Base-by-base conservation (phyloP, 164 flowering plant genomes). In the Macadamia integrifolia region DNA sequence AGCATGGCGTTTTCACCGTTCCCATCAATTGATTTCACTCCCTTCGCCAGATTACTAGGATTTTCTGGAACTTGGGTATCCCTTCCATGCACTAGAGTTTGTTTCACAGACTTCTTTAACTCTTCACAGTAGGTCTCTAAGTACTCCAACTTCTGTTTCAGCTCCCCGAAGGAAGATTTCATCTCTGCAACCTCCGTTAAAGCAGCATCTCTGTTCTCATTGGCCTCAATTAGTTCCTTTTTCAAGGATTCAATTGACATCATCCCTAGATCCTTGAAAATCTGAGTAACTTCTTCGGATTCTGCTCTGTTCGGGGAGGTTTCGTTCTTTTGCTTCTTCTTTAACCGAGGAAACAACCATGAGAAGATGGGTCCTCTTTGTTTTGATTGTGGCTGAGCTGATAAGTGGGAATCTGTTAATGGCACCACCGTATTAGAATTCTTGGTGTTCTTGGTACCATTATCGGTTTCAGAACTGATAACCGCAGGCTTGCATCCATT, bases 91-190 rank as follows among this genome's bases (percentile, higher is more conserved):
- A 79, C 78, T 35, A 23, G 23, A 23, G 90, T 80, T 75, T 82
- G 86, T 65, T 80, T 78, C 69, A 90, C 65, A 44, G 92, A 87
- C 40, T 75, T 84, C 80, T 88, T 88, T 58, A 94, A 76, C 67
- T 89, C 94, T 71, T 88, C 89, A 62, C 98, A 94, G 65, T 94
- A 86, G 14, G 66, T 80, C 72, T 94, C 98, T 65, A 94, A 80
- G 68, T 79, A 70, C 68, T 83, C 89, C 60, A 94, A 71, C 78
- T 87, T 91, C 71, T 83, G 83, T 31, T 72, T 83, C 60, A 94
- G 77, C 65, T 86, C 93, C 29, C 84, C 90, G 9, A 91, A 35
- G 13, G 93, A 88, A 52, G 87, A 80, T 74, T 77, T 94, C 96
- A 91, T 90, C 72, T 86, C 95, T 1, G 89, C 49, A 55, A 80